These are phyloP conservation scores for Gloeopeniophorella convolvens DNA, from an alignment of 768 basidiomycete genomes.

Conservation along the genomic window DNA sequence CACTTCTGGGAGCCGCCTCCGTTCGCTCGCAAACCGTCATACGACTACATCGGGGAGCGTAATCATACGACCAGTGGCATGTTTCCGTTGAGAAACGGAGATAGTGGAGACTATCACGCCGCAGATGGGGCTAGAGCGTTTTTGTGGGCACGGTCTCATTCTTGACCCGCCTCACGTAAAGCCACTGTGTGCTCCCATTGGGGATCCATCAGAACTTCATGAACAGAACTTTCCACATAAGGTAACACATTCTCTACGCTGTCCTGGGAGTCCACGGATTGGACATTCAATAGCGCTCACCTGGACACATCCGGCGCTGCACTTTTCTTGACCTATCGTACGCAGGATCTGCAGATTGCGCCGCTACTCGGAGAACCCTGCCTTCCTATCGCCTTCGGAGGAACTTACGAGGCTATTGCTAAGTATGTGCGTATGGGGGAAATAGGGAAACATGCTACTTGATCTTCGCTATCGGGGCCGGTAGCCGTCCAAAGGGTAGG, in stretches of 20 bases:
- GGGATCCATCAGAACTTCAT: conserved; percentile 21
- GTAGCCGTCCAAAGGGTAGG: neutral
- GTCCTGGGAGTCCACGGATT: conserved; percentile 10
- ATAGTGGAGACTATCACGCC: conserved; percentile 16
- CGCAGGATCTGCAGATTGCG: conserved; percentile 12
- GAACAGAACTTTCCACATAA: conserved; percentile 12
- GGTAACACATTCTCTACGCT: conserved; percentile 12
- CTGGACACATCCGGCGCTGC: neutral
- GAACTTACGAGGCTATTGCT: conserved; percentile 18
- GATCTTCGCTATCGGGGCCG: conserved; percentile 10
- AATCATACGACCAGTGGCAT: too few species aligned
- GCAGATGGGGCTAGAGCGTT: conserved; percentile 17
- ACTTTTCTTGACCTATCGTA: conserved; percentile 15
- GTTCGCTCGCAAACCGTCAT: neutral
- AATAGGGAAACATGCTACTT: neutral
- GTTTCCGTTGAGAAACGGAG: neutral
- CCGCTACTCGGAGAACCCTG: conserved; percentile 15
- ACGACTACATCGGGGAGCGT: too few species aligned
- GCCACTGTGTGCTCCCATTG: conserved; percentile 3
- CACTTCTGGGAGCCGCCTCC: neutral
- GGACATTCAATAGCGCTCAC: conserved; percentile 11
- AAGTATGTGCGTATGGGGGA: conserved; percentile 16
- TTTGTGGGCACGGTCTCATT: conserved; percentile 8
- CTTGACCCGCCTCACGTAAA: conserved; percentile 20
- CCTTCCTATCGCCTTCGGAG: conserved; percentile 17